Evolutionary conservation across 1,284 basidiomycete genomes (phyloP).

Genomic region (Cryptococcus maquisensis): DNA sequence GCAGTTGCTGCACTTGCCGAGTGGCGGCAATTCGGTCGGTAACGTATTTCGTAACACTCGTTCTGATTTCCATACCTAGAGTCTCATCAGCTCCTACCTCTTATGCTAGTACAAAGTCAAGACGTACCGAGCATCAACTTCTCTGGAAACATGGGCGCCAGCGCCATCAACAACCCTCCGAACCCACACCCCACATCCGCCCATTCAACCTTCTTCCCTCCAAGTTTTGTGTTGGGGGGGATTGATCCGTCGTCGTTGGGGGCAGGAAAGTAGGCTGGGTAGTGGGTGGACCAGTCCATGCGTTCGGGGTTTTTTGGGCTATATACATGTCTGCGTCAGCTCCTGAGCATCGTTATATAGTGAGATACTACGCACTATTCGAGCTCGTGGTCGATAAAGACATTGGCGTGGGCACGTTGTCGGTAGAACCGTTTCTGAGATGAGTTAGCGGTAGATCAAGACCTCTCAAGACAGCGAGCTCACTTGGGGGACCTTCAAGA

Average conservation of each 20-base stretch:
- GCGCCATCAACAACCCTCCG: conserved; percentile 83
- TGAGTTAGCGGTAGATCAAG: background rate
- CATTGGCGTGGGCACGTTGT: conserved; percentile 96
- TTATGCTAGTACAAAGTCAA: background rate
- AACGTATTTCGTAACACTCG: conserved; percentile 95
- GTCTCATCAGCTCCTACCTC: conserved; percentile 1
- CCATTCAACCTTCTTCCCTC: conserved; percentile 66
- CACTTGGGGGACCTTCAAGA: conserved; percentile 37
- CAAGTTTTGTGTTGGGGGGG: background rate
- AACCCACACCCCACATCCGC: conserved; percentile 98
- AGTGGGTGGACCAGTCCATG: conserved; percentile 84
- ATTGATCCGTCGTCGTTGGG: conserved; percentile 20
- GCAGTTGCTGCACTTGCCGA: conserved; percentile 56
- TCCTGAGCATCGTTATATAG: background rate
- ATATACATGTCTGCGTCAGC: background rate
- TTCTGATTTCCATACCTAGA: conserved; percentile 92
- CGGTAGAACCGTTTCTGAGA: conserved; percentile 89
- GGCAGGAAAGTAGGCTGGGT: conserved; percentile 62
- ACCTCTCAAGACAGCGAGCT: background rate
- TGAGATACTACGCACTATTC: conserved; percentile 58
- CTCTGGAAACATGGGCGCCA: conserved; percentile 88
- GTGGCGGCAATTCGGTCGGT: conserved; percentile 87
- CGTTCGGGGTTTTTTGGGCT: conserved; percentile 68
- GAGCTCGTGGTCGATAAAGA: conserved; percentile 91
- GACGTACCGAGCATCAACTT: conserved; percentile 85